Conservation (phyloP, 2,329 filamentous ascomycete species). For the Phialophora macrospora region DNA sequence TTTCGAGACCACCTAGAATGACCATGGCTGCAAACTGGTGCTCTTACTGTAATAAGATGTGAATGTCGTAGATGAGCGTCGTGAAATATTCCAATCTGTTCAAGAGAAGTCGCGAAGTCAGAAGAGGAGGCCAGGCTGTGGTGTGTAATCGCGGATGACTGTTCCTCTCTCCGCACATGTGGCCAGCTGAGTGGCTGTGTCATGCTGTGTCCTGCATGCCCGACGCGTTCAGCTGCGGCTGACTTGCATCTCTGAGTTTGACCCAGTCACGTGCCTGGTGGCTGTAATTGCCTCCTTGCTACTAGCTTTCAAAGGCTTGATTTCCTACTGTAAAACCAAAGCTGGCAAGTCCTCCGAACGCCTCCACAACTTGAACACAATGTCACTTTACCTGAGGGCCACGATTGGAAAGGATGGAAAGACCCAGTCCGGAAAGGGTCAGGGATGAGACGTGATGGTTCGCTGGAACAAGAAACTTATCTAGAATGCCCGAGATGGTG, state of each 20-base stretch:
- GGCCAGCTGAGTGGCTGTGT: slow-evolving; percentile 7
- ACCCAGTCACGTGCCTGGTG: background rate
- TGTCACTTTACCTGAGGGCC: background rate
- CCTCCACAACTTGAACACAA: background rate
- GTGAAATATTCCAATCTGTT: background rate
- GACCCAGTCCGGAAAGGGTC: background rate
- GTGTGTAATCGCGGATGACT: background rate
- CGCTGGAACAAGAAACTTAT: background rate
- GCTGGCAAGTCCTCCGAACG: background rate
- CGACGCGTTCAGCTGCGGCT: slow-evolving; percentile 14
- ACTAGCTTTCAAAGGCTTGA: background rate
- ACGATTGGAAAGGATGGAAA: background rate
- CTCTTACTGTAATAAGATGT: background rate
- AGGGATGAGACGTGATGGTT: background rate
- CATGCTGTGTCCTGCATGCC: background rate
- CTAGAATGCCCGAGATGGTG: background rate
- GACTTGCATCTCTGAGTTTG: slow-evolving; percentile 5
- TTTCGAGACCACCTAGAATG: slow-evolving; percentile 35
- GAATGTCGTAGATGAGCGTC: background rate
- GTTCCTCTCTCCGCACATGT: background rate
- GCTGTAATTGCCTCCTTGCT: background rate
- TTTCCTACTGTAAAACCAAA: background rate
- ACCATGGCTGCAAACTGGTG: slow-evolving; percentile 27
- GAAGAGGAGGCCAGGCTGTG: background rate
- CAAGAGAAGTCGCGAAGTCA: background rate